Conservation (phyloP, 2,329 filamentous ascomycete genomes). For the Colletotrichum sp. region DNA sequence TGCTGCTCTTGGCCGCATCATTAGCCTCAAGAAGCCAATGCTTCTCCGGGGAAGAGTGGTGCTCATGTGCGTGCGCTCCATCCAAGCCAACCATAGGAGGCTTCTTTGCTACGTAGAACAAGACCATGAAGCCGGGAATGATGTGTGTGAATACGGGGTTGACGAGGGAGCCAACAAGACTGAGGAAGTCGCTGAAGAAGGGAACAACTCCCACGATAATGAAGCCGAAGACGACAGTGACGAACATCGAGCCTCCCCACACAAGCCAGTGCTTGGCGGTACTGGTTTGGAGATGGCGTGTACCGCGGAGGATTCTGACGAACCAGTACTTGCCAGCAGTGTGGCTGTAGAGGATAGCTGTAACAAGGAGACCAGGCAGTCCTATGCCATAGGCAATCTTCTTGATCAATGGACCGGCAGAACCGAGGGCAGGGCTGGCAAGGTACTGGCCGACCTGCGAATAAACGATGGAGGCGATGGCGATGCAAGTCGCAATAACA, state of each 20-base stretch:
- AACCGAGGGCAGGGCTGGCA: background rate
- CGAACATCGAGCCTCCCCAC: background rate
- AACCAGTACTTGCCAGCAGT: background rate
- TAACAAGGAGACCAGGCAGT: background rate
- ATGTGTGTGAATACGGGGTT: background rate
- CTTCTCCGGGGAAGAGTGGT: background rate
- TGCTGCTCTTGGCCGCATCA: conserved; percentile 14
- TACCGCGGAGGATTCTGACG: background rate
- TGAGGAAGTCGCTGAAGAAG: background rate
- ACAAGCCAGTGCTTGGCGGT: background rate
- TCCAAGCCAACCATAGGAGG: background rate
- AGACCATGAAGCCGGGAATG: background rate
- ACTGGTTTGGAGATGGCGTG: background rate
- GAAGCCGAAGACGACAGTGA: background rate
- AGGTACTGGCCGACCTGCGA: background rate
- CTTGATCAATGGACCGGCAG: background rate
- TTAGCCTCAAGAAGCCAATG: background rate
- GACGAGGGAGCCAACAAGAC: background rate
- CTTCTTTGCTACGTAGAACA: background rate
- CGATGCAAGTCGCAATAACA: background rate
- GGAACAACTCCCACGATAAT: background rate
- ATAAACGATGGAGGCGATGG: background rate
- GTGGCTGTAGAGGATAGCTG: background rate
- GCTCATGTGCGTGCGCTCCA: background rate
- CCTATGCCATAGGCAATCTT: background rate